phyloP scores from a whole-genome alignment of 1,284 basidiomycete genomes.

The Malassezia japonica region DNA sequence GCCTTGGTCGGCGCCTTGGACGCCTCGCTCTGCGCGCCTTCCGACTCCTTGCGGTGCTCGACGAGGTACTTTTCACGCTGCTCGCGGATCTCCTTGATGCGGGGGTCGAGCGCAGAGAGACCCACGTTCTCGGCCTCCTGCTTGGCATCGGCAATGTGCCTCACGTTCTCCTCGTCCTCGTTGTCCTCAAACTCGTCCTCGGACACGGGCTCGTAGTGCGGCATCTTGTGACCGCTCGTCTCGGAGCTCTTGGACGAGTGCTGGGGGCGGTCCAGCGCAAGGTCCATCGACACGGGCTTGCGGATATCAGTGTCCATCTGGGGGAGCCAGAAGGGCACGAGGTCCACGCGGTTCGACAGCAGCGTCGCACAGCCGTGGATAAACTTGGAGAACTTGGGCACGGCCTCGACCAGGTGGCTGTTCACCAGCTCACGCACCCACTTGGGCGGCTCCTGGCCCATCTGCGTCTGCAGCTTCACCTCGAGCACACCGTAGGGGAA shows the following conservation, averaged over 20 bases:
- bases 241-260: slow-evolving; percentile 30
- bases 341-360: slow-evolving; percentile 81
- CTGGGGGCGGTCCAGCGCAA: slow-evolving; percentile 41
- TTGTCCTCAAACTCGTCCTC: slow-evolving; percentile 48
- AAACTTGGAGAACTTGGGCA: slow-evolving; percentile 67
- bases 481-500: slow-evolving; percentile 91
- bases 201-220: slow-evolving; percentile 43
- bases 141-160: slow-evolving; percentile 29
- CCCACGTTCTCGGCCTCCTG: slow-evolving; percentile 42
- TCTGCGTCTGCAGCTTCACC: slow-evolving; percentile 93
- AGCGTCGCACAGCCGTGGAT: slow-evolving; percentile 94
- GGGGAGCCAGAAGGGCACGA: slow-evolving; percentile 98
- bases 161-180: slow-evolving; percentile 19
- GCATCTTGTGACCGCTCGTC: slow-evolving; percentile 19
- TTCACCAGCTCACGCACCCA: slow-evolving; percentile 94
- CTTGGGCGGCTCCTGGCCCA: slow-evolving; percentile 86
- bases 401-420: slow-evolving; percentile 63
- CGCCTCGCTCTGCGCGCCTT: slow-evolving; percentile 25
- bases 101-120: slow-evolving; percentile 37
- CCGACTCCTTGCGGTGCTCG: slow-evolving; percentile 37
- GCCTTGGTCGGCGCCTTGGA: slow-evolving; percentile 12
- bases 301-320: slow-evolving; percentile 61
- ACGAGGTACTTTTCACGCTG: slow-evolving; percentile 43
- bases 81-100: slow-evolving; percentile 38
- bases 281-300: slow-evolving; percentile 29